Base-by-base conservation (phyloP, 768 basidiomycete species). In the Hysterangium stoloniferum region DNA sequence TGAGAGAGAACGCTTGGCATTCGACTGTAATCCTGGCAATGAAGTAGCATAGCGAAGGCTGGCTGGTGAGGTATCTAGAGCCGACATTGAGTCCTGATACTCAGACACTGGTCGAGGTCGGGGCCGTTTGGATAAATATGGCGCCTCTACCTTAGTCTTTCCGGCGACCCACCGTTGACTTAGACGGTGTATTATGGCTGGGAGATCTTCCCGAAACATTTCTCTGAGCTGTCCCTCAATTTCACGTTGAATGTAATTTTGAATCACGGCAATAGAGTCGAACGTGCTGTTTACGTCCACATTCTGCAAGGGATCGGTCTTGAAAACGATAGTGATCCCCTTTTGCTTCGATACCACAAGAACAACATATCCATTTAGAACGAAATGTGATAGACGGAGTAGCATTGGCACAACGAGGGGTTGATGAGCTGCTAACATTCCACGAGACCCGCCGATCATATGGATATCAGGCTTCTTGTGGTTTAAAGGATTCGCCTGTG, bases 291-390 rank as follows among this genome's bases (percentile, higher is more conserved):
- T 93, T 63, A 99, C 98, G 62, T 98, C 90, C 47, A 99, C 93
- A 57, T 91, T 89, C 68, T 99, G 93, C 33, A 99, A 77, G 1
- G 96, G 96, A 67, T 99, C 96, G 31, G 96, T 98, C 71, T 98
- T 98, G 80, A 99, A 99, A 22, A 98, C 96, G 47, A 99, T 81
- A 0, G 96, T 98, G 63, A 98, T 97, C 36, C 96, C 96, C 62
- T 97, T 97, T 64, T 93, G 90, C 58, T 90, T 88, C 22, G 94
- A 97, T 52, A 99, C 90, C 59, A 98, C 94, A 52, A 99, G 82
- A 57, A 98, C 94, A 59, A 99, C 88, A 61, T 97, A 97, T 28
- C 95, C 96, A 59, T 81, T 84, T 31, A 99, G 84, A 55, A 82
- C 83, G 69, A 99, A 90, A 62, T 90, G 81, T n/a, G 93, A 96